Evolutionary conservation across 495 filamentous ascomycete species (phyloP).

Genomic region (Beverwykella pulmonaria): DNA sequence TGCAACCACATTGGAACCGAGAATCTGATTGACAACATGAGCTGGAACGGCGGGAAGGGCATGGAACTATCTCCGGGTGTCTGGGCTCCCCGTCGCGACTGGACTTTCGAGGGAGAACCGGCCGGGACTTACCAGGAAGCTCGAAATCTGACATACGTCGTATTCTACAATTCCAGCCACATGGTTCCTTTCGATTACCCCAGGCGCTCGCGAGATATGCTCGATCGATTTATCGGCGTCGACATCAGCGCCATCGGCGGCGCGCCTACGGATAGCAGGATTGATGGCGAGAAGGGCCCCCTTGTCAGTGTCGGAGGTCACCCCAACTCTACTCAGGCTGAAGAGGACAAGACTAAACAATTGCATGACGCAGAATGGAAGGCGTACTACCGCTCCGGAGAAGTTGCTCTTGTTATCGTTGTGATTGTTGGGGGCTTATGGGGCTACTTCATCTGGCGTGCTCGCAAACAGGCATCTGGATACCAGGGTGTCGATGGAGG

Average conservation of each 20-base stretch:
- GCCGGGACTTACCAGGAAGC: constrained; percentile 94
- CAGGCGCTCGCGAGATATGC: constrained; percentile 88
- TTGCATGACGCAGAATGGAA: constrained; percentile 86
- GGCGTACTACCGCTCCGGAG: constrained; percentile 89
- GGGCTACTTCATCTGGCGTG: constrained; percentile 86
- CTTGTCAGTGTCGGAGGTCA: constrained; percentile 87
- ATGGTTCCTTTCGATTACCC: constrained; percentile 97
- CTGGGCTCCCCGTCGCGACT: constrained; percentile 87
- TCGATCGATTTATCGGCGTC: constrained; percentile 92
- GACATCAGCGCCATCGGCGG: constrained; percentile 92
- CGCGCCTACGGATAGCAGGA: constrained; percentile 75
- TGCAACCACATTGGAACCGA: constrained; percentile 98
- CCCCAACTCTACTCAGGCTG: constrained; percentile 73
- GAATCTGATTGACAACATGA: constrained; percentile 83
- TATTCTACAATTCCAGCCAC: constrained; percentile 93
- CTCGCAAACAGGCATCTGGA: constrained; percentile 58
- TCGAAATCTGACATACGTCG: constrained; percentile 90
- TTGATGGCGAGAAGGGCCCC: constrained; percentile 85
- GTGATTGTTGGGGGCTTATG: constrained; percentile 73
- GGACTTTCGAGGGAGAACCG: constrained; percentile 89
- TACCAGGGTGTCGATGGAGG: constrained; percentile 52
- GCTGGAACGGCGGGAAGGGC: constrained; percentile 86
- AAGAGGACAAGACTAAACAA: constrained; percentile 73
- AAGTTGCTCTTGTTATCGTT: constrained; percentile 85
- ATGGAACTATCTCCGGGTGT: constrained; percentile 89